Evolutionary conservation across 371 early-diverging fungal genomes (phyloP).

Genomic region (Rhizopus sp.): DNA sequence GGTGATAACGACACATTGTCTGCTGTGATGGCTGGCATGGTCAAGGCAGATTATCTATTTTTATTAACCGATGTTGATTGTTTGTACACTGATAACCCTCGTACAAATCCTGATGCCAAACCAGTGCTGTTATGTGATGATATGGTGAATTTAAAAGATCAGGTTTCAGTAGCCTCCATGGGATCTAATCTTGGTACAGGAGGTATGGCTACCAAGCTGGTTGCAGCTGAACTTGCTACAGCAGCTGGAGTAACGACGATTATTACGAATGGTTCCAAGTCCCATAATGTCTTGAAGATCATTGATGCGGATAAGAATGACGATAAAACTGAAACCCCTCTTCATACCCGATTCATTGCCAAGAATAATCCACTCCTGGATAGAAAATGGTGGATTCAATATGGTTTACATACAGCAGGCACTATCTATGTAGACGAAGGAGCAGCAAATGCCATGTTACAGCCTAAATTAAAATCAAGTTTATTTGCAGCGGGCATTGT

Average conservation of each 20-base stretch:
- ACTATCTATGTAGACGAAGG: slow-evolving; percentile 85
- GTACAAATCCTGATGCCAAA: slow-evolving; percentile 84
- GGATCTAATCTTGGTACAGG: slow-evolving; percentile 95
- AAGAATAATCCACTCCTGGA: slow-evolving; percentile 78
- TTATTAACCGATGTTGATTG: slow-evolving; percentile 97
- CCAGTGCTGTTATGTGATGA: slow-evolving; percentile 84
- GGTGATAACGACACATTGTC: slow-evolving; percentile 97
- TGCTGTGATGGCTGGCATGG: slow-evolving; percentile 95
- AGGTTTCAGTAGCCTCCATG: slow-evolving; percentile 77
- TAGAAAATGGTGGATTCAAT: slow-evolving; percentile 94
- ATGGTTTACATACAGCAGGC: slow-evolving; percentile 85
- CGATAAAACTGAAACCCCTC: slow-evolving; percentile 26
- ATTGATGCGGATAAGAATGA: slow-evolving; percentile 54
- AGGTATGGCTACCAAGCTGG: slow-evolving; percentile 96
- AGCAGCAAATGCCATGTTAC: slow-evolving; percentile 78
- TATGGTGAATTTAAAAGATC: slow-evolving; percentile 70
- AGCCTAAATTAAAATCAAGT: slow-evolving; percentile 44
- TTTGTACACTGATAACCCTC: slow-evolving; percentile 95
- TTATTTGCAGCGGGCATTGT: slow-evolving; percentile 92
- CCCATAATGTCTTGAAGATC: slow-evolving; percentile 74
- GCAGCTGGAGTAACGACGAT: slow-evolving; percentile 90
- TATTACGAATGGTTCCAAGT: slow-evolving; percentile 80
- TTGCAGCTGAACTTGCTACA: slow-evolving; percentile 95
- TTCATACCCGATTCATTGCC: slow-evolving; percentile 82
- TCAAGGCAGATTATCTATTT: slow-evolving; percentile 93